Conservation (phyloP, 179 eudicot genomes). For the Actinidia polygama region DNA sequence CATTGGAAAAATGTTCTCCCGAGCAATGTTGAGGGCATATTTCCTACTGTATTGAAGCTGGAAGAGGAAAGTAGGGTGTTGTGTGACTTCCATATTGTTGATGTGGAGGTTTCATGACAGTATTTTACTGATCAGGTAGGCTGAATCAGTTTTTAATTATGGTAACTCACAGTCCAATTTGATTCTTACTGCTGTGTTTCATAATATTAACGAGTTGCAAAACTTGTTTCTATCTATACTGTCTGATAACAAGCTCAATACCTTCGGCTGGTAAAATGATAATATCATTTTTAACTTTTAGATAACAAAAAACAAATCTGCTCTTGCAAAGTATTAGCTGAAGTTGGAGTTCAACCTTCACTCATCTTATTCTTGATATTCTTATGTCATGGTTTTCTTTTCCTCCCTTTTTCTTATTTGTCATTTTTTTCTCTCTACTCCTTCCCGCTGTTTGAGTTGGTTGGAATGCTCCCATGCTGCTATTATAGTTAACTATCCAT, state of each 20-base stretch:
- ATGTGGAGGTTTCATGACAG: conserved; percentile 95
- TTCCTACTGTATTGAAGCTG: conserved; percentile 95
- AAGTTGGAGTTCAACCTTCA: not conserved
- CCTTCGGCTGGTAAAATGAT: too few species aligned
- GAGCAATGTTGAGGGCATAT: conserved; percentile 97
- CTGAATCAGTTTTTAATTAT: not conserved
- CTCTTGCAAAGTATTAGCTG: not conserved
- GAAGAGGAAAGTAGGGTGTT: conserved; percentile 98
- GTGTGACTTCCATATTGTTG: conserved; percentile 97
- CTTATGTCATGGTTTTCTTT: not conserved
- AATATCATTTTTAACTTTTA: not conserved
- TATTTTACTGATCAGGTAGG: conserved; percentile 93
- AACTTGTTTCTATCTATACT: not conserved
- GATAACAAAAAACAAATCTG: not conserved
- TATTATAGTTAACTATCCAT: not conserved
- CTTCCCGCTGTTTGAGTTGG: not conserved
- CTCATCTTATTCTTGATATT: not conserved
- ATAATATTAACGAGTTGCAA: not conserved
- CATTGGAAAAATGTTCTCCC: conserved; percentile 99
- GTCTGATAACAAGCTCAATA: not conserved
- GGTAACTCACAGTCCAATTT: not conserved
- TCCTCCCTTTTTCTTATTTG: not conserved
- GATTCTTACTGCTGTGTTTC: not conserved
- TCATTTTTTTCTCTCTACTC: not conserved
- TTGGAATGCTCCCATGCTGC: not conserved